Base-by-base conservation (phyloP, 768 basidiomycete species). In the Phanerochaete sordida region DNA sequence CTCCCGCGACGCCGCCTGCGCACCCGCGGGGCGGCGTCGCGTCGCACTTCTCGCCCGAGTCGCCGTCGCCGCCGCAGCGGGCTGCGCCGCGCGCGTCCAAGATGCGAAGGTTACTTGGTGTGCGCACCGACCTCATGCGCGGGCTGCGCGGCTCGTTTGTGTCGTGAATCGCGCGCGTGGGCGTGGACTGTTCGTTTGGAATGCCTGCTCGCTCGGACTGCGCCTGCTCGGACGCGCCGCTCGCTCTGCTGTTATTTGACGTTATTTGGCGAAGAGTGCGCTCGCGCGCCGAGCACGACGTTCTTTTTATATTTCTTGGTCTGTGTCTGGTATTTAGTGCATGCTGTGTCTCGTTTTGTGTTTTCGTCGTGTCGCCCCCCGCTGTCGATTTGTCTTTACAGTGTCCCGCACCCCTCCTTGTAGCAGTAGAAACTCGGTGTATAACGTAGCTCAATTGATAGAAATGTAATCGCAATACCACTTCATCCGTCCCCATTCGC, bases 141-240 rank as follows among this genome's bases (percentile, higher is more conserved):
- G 56, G 56, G 21, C 56, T 57, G 45, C 21, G 56, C 21, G 56
- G 28, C 4, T 47, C 56, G 45, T 31, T 57, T 27, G 43, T 11
- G 7, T 31, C 56, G 27, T 30, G 47, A 30, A 4, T 8, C 47
- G 47, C 8, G 8, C 24, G 45, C 45, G 19, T 13, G 33, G 39
- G 19, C 39, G 39, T 26, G 24, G 45, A 46, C 19, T 19, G 45
- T n/a, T 46, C 8, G 24, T 46, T 46, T 26, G 45, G 7, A 46
- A 46, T 26, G 24, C 24, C n/a, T 43, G 39, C 39, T 11, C n/a
- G 12, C 39, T 11, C 39, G 19, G 45, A n/a, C 19, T 46, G 45
- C 45, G 24, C 24, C 19, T 26, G n/a, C n/a, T n/a, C n/a, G n/a
- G n/a, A n/a, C n/a, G n/a, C n/a, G n/a, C n/a, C n/a, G n/a, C n/a